A percentile compares a stretch with the other conserved stretches of the same genome.
These are phyloP conservation scores for Ceratonia siliqua DNA, from an alignment of 306 rosid species.

Conservation along the genomic window DNA sequence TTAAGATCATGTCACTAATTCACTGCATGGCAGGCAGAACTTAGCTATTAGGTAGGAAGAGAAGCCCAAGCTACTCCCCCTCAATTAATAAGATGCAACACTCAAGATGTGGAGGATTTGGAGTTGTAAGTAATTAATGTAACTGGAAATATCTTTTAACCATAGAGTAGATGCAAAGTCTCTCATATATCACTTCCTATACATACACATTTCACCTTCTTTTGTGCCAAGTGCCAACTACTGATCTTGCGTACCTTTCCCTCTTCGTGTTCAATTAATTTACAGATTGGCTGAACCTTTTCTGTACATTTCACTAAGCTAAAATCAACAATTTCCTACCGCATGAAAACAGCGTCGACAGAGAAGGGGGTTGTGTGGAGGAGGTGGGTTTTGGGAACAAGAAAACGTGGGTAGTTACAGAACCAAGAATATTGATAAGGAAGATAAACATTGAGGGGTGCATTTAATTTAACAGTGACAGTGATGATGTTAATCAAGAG, in stretches of 20 bases:
- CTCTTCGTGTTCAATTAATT: not conserved
- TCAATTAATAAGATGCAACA: not conserved
- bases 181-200: not conserved
- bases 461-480: slow-evolving; percentile 26
- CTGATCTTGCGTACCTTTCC: not conserved
- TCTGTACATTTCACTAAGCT: not conserved
- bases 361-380: not conserved
- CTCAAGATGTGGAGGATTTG: not conserved
- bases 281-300: not conserved
- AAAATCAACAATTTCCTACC: not conserved
- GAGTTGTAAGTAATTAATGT: not conserved
- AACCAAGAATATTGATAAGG: slow-evolving; percentile 13
- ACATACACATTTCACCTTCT: slow-evolving; percentile 15
- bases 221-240: slow-evolving; percentile 7
- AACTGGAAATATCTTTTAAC: slow-evolving; percentile 3
- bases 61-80: not conserved
- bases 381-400: not conserved
- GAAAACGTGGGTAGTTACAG: slow-evolving; percentile 8
- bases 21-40: not conserved
- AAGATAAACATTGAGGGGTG: slow-evolving; percentile 20
- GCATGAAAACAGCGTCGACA: not conserved
- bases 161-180: not conserved
- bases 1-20: slow-evolving; percentile 12
- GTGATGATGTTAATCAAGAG: slow-evolving; percentile 13
- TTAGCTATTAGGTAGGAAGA: not conserved